Evolutionary conservation across 2,329 filamentous ascomycete genomes (phyloP).

Genomic region (Trichoderma cornu-damae): DNA sequence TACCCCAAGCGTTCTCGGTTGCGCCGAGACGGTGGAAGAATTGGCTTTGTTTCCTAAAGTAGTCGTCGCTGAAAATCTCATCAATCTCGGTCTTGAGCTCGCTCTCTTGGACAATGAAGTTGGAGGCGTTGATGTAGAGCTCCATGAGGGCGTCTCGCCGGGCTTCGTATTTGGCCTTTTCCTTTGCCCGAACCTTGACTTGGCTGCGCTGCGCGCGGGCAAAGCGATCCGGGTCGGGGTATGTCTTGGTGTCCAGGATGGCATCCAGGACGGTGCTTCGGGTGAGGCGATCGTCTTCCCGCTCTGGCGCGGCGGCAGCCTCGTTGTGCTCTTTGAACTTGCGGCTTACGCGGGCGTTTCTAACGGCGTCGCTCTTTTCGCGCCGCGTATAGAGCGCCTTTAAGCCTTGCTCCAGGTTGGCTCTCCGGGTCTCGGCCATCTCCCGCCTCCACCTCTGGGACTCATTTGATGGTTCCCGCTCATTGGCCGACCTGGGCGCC

Average conservation of each 20-base stretch:
- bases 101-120: constrained; percentile 78
- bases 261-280: constrained; percentile 57
- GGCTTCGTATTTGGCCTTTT: constrained; percentile 47
- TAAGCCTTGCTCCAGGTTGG: constrained; percentile 68
- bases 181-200: constrained; percentile 40
- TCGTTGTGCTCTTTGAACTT: constrained; percentile 45
- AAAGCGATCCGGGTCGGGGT: constrained; percentile 60
- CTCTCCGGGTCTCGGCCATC: constrained; percentile 66
- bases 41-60: constrained; percentile 40
- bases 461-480: constrained; percentile 33
- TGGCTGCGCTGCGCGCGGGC: constrained; percentile 45
- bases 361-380: constrained; percentile 36
- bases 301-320: constrained; percentile 58
- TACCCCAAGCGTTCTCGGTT: constrained; percentile 50
- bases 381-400: constrained; percentile 64
- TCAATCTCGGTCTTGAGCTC: constrained; percentile 73
- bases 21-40: constrained; percentile 30
- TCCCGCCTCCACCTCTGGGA: constrained; percentile 60
- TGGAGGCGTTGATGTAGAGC: constrained; percentile 80
- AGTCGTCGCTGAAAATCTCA: constrained; percentile 64
- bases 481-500: constrained; percentile 50
- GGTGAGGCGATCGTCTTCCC: constrained; percentile 72
- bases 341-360: constrained; percentile 37
- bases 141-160: constrained; percentile 71
- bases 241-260: constrained; percentile 44